Conservation (phyloP, 495 filamentous ascomycete species). For the Neurospora intermedia region DNA sequence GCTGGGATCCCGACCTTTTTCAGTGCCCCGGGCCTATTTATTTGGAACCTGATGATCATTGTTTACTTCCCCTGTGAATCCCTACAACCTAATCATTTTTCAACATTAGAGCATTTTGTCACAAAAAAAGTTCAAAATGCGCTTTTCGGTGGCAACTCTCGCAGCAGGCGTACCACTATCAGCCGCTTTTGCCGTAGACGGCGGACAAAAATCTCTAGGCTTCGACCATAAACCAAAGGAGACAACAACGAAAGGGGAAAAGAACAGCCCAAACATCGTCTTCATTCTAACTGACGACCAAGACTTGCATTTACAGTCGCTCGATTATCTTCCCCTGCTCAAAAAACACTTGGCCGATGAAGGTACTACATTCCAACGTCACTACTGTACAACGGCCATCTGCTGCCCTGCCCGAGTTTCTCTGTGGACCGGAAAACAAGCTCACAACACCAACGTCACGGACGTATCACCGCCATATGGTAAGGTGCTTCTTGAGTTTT, state of each 20-base stretch:
- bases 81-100: background rate
- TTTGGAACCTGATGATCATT: background rate
- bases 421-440: conserved; percentile 53
- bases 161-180: conserved; percentile 12
- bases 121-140: conserved; percentile 4
- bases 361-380: conserved; percentile 45
- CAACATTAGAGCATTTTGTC: background rate
- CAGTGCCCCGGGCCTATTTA: background rate
- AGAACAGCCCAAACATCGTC: conserved; percentile 43
- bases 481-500: conserved; percentile 9
- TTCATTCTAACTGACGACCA: conserved; percentile 61
- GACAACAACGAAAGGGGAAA: background rate
- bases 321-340: conserved; percentile 47
- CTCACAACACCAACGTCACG: conserved; percentile 69
- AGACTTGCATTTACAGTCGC: conserved; percentile 48
- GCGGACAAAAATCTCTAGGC: conserved; percentile 1
- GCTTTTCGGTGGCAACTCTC: conserved; percentile 5
- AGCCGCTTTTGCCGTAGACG: background rate
- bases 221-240: conserved; percentile 4
- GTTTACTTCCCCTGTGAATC: background rate
- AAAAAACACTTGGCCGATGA: conserved; percentile 40
- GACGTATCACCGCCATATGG: conserved; percentile 54
- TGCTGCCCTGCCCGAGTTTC: conserved; percentile 57
- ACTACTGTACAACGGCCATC: conserved; percentile 52
- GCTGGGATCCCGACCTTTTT: background rate